phyloP scores from a whole-genome alignment of 2,329 filamentous ascomycete genomes.

The Tolypocladium inflatum region DNA sequence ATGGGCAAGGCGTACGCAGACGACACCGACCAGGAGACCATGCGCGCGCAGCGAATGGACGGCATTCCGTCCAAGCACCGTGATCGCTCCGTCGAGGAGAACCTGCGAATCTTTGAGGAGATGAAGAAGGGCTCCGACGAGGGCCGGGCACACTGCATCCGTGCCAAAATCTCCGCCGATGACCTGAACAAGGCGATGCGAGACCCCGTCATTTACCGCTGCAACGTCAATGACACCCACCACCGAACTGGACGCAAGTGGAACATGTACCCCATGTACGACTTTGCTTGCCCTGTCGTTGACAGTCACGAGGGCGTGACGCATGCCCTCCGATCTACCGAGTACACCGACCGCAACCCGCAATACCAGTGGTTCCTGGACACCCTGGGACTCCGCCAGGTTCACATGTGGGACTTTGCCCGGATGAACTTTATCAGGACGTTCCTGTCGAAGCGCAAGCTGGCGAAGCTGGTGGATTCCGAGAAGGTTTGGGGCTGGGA shows the following conservation, averaged over 20 bases:
- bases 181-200: constrained; percentile 93
- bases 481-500: constrained; percentile 78
- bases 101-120: constrained; percentile 75
- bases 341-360: constrained; percentile 80
- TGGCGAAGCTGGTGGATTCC: constrained; percentile 71
- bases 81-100: constrained; percentile 72
- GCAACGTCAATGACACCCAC: constrained; percentile 58
- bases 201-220: constrained; percentile 95
- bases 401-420: constrained; percentile 79
- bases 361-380: constrained; percentile 83
- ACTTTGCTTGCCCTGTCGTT: constrained; percentile 75
- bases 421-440: constrained; percentile 78
- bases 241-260: constrained; percentile 71
- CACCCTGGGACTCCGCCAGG: constrained; percentile 61
- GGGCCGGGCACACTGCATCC: constrained; percentile 80
- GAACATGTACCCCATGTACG: constrained; percentile 85
- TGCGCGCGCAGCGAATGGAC: constrained; percentile 76
- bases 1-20: constrained; percentile 88
- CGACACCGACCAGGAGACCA: constrained; percentile 82
- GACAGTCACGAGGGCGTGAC: constrained; percentile 76
- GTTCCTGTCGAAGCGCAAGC: constrained; percentile 77
- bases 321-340: constrained; percentile 72
- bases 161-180: constrained; percentile 86
- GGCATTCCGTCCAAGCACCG: constrained; percentile 75
- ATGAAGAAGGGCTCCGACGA: constrained; percentile 82